These are phyloP conservation scores for Glycine tomentella DNA, from an alignment of 306 rosid genomes.

Conservation along the genomic window DNA sequence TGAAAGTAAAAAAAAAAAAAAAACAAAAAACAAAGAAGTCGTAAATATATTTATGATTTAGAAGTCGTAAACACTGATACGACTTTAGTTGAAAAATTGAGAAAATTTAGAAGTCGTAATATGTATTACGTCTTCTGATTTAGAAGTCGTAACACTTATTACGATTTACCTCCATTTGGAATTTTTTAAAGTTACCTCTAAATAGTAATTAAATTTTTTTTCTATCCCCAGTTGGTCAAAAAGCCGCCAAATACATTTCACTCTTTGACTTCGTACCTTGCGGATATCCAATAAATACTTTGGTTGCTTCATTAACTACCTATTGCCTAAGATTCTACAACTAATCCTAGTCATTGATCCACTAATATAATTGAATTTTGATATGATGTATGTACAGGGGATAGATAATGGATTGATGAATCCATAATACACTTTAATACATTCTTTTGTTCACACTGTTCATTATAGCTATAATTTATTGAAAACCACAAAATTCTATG, in stretches of 20 bases:
- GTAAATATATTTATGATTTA: too few relatives aligned
- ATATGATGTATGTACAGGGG: background rate
- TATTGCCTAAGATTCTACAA: background rate
- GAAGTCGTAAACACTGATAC: too few relatives aligned
- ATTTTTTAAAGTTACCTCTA: too few relatives aligned
- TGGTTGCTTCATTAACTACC: background rate
- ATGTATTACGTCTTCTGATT: too few relatives aligned
- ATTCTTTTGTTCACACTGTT: background rate
- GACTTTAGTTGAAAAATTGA: too few relatives aligned
- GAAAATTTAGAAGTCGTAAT: too few relatives aligned
- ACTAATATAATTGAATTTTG: background rate
- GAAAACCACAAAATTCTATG: background rate
- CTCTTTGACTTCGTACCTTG: background rate
- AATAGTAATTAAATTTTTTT: too few relatives aligned
- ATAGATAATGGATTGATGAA: background rate
- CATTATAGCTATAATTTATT: background rate
- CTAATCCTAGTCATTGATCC: background rate
- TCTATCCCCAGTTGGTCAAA: too few relatives aligned
- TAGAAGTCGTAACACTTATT: too few relatives aligned
- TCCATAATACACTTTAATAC: background rate
- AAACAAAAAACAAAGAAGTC: too few relatives aligned
- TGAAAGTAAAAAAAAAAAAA: too few relatives aligned
- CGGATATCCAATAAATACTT: background rate
- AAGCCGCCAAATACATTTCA: slow-evolving; percentile 31
- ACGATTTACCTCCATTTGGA: too few relatives aligned